These are phyloP conservation scores for Rhizopogon vulgaris DNA, from an alignment of 768 basidiomycete genomes.

Conservation along the genomic window DNA sequence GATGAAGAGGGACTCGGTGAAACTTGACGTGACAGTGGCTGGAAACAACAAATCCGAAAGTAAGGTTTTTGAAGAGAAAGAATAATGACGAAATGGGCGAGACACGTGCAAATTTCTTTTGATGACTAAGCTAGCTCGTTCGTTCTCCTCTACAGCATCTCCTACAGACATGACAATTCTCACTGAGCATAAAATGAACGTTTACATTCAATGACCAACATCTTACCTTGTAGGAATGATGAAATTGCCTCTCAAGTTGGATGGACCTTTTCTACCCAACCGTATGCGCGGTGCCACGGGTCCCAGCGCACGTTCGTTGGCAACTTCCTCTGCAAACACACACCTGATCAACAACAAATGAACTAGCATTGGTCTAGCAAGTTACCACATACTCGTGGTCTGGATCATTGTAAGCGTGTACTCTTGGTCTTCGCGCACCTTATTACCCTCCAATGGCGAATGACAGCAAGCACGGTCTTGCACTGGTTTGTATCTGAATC, in stretches of 20 bases:
- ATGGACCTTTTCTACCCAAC: slow-evolving; percentile 20
- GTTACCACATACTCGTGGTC: neutral
- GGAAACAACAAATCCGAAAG: neutral
- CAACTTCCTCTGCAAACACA: slow-evolving; percentile 9
- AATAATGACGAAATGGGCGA: slow-evolving; percentile 26
- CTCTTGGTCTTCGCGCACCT: neutral
- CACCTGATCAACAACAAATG: neutral
- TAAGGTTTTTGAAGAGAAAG: slow-evolving; percentile 9
- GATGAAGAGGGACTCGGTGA: neutral
- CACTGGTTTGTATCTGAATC: slow-evolving; percentile 1
- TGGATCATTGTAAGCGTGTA: neutral
- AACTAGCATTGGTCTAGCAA: neutral
- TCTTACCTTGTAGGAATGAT: slow-evolving; percentile 8
- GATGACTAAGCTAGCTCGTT: slow-evolving; percentile 24
- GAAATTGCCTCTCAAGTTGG: slow-evolving; percentile 6
- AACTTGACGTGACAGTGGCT: neutral
- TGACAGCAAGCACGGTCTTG: slow-evolving; percentile 17
- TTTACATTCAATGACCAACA: slow-evolving; percentile 5
- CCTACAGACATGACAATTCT: neutral
- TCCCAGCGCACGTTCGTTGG: slow-evolving; percentile 30
- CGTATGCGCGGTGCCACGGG: slow-evolving; percentile 27
- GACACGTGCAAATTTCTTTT: slow-evolving; percentile 27
- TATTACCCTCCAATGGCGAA: slow-evolving; percentile 14
- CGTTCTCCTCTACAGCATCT: neutral
- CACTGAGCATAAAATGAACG: neutral